These are phyloP conservation scores for Diaporthe sp. DNA, from an alignment of 2,329 filamentous ascomycete genomes.

Conservation along the genomic window DNA sequence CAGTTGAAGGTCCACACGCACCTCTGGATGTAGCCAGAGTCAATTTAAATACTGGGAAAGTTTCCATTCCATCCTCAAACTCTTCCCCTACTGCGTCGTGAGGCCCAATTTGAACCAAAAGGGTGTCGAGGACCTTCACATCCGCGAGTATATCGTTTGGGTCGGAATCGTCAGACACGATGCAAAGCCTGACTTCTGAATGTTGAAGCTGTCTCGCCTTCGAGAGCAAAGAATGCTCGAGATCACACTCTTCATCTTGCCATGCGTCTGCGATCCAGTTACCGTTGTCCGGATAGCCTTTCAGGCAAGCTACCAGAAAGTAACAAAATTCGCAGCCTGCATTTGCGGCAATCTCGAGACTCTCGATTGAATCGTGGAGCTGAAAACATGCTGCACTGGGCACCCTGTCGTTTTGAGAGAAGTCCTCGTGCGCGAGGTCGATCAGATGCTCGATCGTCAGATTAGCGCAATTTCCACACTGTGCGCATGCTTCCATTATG, in stretches of 20 bases:
- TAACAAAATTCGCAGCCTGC: not conserved
- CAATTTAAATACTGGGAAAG: not conserved
- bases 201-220: not conserved
- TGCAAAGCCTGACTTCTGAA: not conserved
- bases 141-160: not conserved
- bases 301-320: not conserved
- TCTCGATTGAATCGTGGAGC: not conserved
- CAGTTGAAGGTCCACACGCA: not conserved
- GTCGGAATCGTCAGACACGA: not conserved
- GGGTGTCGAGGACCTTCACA: not conserved
- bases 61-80: too few relatives aligned
- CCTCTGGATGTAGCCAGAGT: not conserved
- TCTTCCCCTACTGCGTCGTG: not conserved
- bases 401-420: not conserved
- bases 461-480: not conserved
- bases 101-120: not conserved
- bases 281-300: not conserved
- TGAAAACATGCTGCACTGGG: not conserved
- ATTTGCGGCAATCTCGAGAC: not conserved
- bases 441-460: not conserved
- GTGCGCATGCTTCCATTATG: not conserved
- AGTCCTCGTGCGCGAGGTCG: not conserved
- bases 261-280: not conserved
- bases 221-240: not conserved
- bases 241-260: not conserved